Evolutionary conservation across 2,329 filamentous ascomycete species (phyloP).

Genomic region (Myriosclerotinia duriaeana): DNA sequence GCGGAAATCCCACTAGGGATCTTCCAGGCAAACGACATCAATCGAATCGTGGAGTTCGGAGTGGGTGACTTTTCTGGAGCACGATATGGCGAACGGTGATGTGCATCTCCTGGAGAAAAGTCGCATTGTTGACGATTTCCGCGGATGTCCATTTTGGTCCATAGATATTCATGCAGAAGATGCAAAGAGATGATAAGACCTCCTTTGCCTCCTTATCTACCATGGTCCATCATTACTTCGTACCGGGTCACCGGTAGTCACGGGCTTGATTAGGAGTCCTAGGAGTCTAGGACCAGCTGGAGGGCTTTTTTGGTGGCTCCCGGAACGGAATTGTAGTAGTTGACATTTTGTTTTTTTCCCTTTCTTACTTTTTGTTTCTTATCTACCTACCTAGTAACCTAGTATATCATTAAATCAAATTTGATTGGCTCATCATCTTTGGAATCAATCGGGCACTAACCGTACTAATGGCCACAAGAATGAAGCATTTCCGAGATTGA

Average conservation of each 20-base stretch:
- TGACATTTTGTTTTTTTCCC: background rate
- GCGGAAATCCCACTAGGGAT: background rate
- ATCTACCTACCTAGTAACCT: no score
- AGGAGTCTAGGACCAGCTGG: no score
- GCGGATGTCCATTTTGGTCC: slow-evolving; percentile 10
- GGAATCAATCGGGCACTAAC: background rate
- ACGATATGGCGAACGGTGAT: slow-evolving; percentile 7
- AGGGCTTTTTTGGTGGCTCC: slow-evolving; percentile 1
- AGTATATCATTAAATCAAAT: background rate
- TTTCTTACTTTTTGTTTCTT: background rate
- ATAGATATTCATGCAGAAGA: background rate
- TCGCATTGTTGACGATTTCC: slow-evolving; percentile 11
- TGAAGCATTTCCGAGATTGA: slow-evolving; percentile 20
- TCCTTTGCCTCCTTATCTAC: background rate
- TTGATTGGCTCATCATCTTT: slow-evolving; percentile 11
- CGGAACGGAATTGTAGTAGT: background rate
- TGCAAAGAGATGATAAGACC: background rate
- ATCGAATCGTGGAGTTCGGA: background rate
- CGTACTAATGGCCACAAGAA: slow-evolving; percentile 8
- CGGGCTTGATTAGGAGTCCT: slow-evolving; percentile 1
- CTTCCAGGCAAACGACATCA: background rate
- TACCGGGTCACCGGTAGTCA: slow-evolving; percentile 4
- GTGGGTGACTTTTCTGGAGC: background rate
- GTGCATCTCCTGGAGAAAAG: background rate
- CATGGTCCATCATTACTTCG: background rate